Evolutionary conservation across 495 filamentous ascomycete species (phyloP), one percentile per base, ranked within the genome.

Genomic region (Penicillium diatomitis): DNA sequence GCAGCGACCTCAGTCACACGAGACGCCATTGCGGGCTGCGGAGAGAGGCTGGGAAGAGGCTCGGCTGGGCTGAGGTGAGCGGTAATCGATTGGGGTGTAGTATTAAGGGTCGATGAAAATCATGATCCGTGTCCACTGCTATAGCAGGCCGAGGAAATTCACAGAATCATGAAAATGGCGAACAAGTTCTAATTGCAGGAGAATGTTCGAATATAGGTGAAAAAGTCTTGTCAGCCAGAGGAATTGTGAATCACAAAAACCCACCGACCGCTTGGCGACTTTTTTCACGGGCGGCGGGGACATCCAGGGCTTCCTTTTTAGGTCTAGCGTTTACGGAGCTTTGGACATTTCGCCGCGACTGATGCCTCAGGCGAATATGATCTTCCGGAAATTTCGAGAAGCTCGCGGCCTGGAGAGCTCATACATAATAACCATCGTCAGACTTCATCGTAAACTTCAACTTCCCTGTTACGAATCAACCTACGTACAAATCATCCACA

Each of bases 321-420:
- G 60, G 65, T 47, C 60, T 71, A 69, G 67, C 54, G 55, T 42
- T 31, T 20, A 32, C 44, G 41, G 48, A 63, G 59, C 55, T 63
- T 53, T 44, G 47, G 32, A 33, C 31, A 47, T 49, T 40, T 44
- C 39, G 38, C 42, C 41, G 10, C 28, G 6, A 32, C 48, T 33
- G 12, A 4, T 42, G 63, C 66, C 68, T 69, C 38, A 69, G 66
- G 65, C 38, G 51, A 6, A n/a, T 6, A 38, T 38, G 32, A 30
- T 44, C 48, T 56, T 43, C 55, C 62, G 65, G 71, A 74, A 74
- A 74, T 72, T 74, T 74, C 71, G 62, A 72, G 71, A 74, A 74
- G 68, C 67, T 70, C 61, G 47, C 40, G 43, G 8, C 45, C n/a
- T 8, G n/a, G 27, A 8, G 41, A 58, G 52, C 53, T 62, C 56